These are phyloP conservation scores for Xylaria acuta DNA, from an alignment of 495 filamentous ascomycete genomes.

Conservation along the genomic window DNA sequence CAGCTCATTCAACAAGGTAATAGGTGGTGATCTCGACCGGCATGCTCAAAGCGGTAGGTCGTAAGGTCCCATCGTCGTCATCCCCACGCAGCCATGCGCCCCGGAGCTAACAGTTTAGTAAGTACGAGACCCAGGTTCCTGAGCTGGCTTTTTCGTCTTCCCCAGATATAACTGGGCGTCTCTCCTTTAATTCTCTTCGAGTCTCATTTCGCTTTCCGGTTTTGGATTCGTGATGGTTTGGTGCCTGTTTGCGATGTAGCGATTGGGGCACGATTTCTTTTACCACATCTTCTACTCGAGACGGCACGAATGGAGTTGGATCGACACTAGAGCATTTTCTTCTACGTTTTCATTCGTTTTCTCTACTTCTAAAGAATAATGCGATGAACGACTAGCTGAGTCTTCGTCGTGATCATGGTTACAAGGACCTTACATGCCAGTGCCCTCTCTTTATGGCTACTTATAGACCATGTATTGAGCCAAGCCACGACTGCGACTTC, in stretches of 20 bases:
- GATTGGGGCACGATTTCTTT: background rate
- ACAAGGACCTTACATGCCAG: conserved; percentile 1
- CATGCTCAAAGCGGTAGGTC: conserved; percentile 25
- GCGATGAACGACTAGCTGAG: conserved; percentile 16
- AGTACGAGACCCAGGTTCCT: conserved; percentile 7
- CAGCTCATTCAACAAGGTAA: background rate
- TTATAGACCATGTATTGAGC: conserved; percentile 5
- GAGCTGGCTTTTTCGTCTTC: background rate
- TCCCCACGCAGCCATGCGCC: conserved; percentile 4
- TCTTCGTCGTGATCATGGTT: conserved; percentile 20
- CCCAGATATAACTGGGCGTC: background rate
- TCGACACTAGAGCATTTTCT: background rate
- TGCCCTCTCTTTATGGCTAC: conserved; percentile 14
- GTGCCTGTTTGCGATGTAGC: conserved; percentile 15
- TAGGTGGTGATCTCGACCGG: conserved; percentile 3
- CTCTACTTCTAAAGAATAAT: background rate
- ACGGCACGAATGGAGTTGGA: background rate
- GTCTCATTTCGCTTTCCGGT: conserved; percentile 8
- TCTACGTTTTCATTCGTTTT: background rate
- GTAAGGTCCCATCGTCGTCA: conserved; percentile 14
- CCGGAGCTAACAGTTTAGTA: conserved; percentile 20
- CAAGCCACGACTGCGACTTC: conserved; percentile 6
- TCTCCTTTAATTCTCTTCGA: conserved; percentile 7
- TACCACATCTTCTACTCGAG: conserved; percentile 10
- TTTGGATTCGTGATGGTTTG: background rate